phyloP scores from a whole-genome alignment of 331 rosid genomes.

The Quercus lobata region DNA sequence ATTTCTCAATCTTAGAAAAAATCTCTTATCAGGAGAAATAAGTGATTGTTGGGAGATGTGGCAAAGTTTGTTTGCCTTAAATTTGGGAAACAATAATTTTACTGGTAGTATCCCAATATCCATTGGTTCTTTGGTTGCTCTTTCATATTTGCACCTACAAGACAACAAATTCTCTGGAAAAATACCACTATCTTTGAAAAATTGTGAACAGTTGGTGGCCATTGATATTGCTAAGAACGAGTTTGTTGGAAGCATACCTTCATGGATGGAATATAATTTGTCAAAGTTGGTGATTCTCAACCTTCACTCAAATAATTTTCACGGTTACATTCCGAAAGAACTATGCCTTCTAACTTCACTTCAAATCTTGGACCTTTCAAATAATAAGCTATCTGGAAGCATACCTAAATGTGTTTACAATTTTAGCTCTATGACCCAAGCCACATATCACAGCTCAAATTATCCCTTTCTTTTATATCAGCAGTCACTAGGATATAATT shows the following conservation, averaged over 20 bases:
- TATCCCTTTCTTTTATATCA: neutral
- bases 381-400: no score
- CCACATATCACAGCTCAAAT: neutral
- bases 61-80: neutral
- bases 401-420: no score
- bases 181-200: slow-evolving; percentile 15
- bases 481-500: no score
- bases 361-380: slow-evolving; percentile 18
- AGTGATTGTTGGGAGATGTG: slow-evolving; percentile 16
- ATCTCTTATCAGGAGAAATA: slow-evolving; percentile 6
- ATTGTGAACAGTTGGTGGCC: no score
- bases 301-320: slow-evolving; percentile 24
- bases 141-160: slow-evolving; percentile 1
- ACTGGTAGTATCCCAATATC: slow-evolving; percentile 31
- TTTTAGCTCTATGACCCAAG: slow-evolving; percentile 14
- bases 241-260: slow-evolving; percentile 26
- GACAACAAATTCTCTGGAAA: slow-evolving; percentile 25
- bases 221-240: no score
- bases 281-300: slow-evolving; percentile 12
- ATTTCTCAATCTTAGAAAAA: slow-evolving; percentile 10
- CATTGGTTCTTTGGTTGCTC: neutral
- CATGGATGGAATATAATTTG: slow-evolving; percentile 15
- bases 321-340: slow-evolving; percentile 26
- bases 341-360: slow-evolving; percentile 18
- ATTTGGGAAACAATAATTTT: slow-evolving; percentile 25